Percentiles rank a stretch among this genome's conserved stretches.
phyloP scores from a whole-genome alignment of 2,329 filamentous ascomycete genomes.

The Neonectria neomacrospora region DNA sequence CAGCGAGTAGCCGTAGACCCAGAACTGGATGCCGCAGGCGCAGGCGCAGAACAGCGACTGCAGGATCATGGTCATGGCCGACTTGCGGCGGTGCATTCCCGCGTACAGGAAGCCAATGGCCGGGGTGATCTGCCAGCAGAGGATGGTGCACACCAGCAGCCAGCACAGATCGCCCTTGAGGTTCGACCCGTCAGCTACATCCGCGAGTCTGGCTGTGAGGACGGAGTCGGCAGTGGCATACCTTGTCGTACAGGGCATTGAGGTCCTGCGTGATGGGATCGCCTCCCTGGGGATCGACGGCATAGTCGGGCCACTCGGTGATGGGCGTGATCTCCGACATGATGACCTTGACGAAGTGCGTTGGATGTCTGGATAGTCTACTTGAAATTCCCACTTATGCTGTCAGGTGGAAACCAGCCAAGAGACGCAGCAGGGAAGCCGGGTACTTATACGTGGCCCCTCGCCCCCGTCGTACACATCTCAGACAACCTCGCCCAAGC shows the following conservation, averaged over 20 bases:
- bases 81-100: slow-evolving; percentile 52
- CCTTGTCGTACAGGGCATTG: slow-evolving; percentile 58
- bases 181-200: slow-evolving; percentile 11
- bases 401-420: background rate
- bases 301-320: slow-evolving; percentile 57
- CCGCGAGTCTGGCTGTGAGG: background rate
- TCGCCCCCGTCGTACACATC: background rate
- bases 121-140: slow-evolving; percentile 54
- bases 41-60: slow-evolving; percentile 60
- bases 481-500: background rate
- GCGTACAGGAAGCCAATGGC: slow-evolving; percentile 55
- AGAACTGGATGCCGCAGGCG: slow-evolving; percentile 58
- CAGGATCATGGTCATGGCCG: slow-evolving; percentile 58
- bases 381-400: slow-evolving; percentile 3
- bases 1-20: slow-evolving; percentile 59
- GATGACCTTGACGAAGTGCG: background rate
- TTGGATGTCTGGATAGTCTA: background rate
- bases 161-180: slow-evolving; percentile 55
- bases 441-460: slow-evolving; percentile 7
- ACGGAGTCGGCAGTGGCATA: slow-evolving; percentile 6
- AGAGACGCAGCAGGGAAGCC: slow-evolving; percentile 3
- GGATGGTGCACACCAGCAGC: slow-evolving; percentile 52
- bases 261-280: slow-evolving; percentile 57
- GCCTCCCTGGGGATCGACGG: slow-evolving; percentile 53
- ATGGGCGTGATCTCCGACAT: slow-evolving; percentile 37